phyloP scores from a whole-genome alignment of 2,329 filamentous ascomycete species.

The Allantophomopsis lycopodina region DNA sequence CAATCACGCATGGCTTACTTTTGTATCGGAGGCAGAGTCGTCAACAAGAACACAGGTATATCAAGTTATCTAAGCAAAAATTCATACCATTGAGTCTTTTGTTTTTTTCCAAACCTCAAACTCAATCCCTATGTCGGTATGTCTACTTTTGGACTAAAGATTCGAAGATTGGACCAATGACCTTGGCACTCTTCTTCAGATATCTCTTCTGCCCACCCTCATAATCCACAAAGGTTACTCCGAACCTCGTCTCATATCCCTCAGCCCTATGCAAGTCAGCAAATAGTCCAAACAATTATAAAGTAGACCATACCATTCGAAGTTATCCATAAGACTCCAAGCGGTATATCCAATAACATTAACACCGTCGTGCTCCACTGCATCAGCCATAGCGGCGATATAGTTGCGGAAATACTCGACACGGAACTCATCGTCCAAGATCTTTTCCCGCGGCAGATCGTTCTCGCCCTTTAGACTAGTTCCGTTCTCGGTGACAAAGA shows the following conservation, averaged over 20 bases:
- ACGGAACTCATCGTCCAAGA: slow-evolving; percentile 72
- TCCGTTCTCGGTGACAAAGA: slow-evolving; percentile 84
- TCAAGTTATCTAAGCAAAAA: too few species aligned
- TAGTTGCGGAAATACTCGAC: slow-evolving; percentile 69
- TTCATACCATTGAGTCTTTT: too few species aligned
- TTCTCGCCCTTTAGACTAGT: slow-evolving; percentile 77
- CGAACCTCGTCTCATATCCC: slow-evolving; percentile 76
- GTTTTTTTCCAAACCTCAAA: too few species aligned
- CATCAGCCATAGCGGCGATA: slow-evolving; percentile 62
- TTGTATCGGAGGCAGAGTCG: too few species aligned
- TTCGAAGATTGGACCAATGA: slow-evolving; percentile 58
- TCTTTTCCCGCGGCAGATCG: slow-evolving; percentile 53
- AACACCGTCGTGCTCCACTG: slow-evolving; percentile 58
- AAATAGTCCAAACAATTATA: too few species aligned
- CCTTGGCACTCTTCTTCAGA: slow-evolving; percentile 72
- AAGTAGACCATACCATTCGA: slow-evolving; percentile 13
- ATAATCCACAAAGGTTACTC: slow-evolving; percentile 76
- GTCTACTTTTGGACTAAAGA: slow-evolving; percentile 49
- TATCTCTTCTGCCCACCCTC: slow-evolving; percentile 63
- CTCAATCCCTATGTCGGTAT: too few species aligned
- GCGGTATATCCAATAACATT: slow-evolving; percentile 71
- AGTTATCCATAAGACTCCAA: slow-evolving; percentile 68
- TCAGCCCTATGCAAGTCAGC: slow-evolving; percentile 35
- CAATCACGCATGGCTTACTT: too few species aligned
- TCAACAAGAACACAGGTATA: too few species aligned